Evolutionary conservation across 495 filamentous ascomycete genomes (phyloP), one percentile per base, ranked within the genome.

Genomic region (Polyplosphaeria fusca): DNA sequence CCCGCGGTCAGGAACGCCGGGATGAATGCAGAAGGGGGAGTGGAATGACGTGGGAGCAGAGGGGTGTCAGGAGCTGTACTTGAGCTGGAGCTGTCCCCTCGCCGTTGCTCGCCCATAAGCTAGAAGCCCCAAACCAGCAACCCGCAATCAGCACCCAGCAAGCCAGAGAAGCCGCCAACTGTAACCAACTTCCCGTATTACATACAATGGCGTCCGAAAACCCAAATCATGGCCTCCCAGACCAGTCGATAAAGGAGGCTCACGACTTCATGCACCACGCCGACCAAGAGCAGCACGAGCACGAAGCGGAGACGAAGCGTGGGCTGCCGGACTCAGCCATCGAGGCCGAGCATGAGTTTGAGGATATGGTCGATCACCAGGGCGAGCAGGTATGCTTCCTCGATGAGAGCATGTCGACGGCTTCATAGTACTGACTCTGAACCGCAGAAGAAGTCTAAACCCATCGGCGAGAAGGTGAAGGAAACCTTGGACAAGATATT

Each of bases 231-330:
- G 39, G 39, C 39, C 39, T 42, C 19, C 9, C 7, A 5, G 39
- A 42, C 39, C 9, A 42, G 20, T 7, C 39, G 11, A 18, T 42
- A 5, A 42, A 42, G 19, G 39, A 42, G 20, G 39, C 39, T 9
- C 39, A 42, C 39, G 39, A 42, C 39, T 42, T 42, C 39, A 42
- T 42, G 5, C 39, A 42, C 18, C 39, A 42, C 20, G 39, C 39
- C 39, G 39, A 42, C 11, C 18, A 9, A 20, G 18, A 11, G 18
- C 11, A 42, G 39, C 39, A 42, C 20, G 39, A 42, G 19, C 39
- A 42, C 19, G 39, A 42, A 5, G 39, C 39, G 5, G 39, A 42
- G 18, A 18, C 39, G 9, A 42, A 42, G 39, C 7, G 18, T 11
- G 39, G 39, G 20, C 39, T 42, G 20, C 39, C 39, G 5, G 39